Evolutionary conservation across 331 rosid genomes (phyloP).

Genomic region (Arachis monticola): DNA sequence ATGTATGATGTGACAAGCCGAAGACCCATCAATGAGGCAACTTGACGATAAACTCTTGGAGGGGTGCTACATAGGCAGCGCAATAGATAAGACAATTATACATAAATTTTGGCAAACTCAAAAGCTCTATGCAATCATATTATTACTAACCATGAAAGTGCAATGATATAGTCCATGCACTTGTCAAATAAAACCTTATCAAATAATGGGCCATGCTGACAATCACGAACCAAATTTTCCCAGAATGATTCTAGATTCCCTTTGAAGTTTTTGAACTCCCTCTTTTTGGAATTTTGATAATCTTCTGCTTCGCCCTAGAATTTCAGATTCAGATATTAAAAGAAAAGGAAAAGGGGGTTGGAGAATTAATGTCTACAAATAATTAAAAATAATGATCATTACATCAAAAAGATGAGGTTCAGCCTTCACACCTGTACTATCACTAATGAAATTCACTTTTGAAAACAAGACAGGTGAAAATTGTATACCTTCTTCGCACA

Average conservation of each 20-base stretch:
- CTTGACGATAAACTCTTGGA: slow-evolving; percentile 96
- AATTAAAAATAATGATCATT: slow-evolving; percentile 1
- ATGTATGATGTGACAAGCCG: slow-evolving; percentile 94
- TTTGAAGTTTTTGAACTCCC: slow-evolving; percentile 85
- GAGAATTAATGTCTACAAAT: slow-evolving; percentile 29
- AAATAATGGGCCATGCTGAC: slow-evolving; percentile 93
- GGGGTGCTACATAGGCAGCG: slow-evolving; percentile 72
- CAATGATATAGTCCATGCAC: slow-evolving; percentile 97
- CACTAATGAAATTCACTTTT: too few species aligned
- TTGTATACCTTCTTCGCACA: slow-evolving; percentile 77
- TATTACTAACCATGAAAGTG: slow-evolving; percentile 84
- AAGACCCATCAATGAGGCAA: slow-evolving; percentile 92
- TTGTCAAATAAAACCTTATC: slow-evolving; percentile 93
- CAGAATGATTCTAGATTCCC: slow-evolving; percentile 87
- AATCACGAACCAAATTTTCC: slow-evolving; percentile 83
- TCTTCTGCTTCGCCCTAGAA: slow-evolving; percentile 89
- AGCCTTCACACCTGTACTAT: slow-evolving; percentile 7
- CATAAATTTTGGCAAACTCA: slow-evolving; percentile 26
- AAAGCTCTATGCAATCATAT: slow-evolving; percentile 20
- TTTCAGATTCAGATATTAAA: slow-evolving; percentile 5
- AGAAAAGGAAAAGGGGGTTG: slow-evolving; percentile 11
- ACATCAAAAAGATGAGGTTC: slow-evolving; percentile 22
- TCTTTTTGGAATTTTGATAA: slow-evolving; percentile 87
- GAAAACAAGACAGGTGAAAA: slow-evolving; percentile 6
- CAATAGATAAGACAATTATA: slow-evolving; percentile 32